Evolutionary conservation across 2,329 filamentous ascomycete genomes (phyloP), one percentile per base, ranked within the genome.

Genomic region (Amauroascus niger): DNA sequence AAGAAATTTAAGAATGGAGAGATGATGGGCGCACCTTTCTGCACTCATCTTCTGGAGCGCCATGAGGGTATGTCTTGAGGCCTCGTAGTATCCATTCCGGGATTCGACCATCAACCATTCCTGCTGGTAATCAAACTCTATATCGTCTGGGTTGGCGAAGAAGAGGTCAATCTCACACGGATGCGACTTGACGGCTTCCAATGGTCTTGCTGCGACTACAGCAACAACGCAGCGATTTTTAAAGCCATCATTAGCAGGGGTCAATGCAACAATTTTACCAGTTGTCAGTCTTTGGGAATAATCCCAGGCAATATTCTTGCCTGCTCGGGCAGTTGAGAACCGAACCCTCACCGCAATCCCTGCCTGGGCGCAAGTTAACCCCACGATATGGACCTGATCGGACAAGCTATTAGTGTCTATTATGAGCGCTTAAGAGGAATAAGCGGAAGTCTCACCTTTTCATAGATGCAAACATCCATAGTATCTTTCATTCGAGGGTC

Each of bases 31-130:
- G 59, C 58, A 74, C 68, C 70, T 69, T 68, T 86, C 82, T 57
- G 67, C 65, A 54, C 69, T 76, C 69, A 79, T 65, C 69, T 81
- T 74, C 71, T 95, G 88, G 1, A 95, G 69, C 0, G 86, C 84
- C 13, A 79, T 72, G 64, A 96, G 75, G 0, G 83, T 84, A 64
- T 95, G 81, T 0, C 87, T 78, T 35, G 80, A 76, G 0, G 86
- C 81, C 66, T 96, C 90, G 58, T 81, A 95, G 64, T 89, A 95
- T 0, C 86, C 83, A 0, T 69, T 68, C 2, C 83, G 78, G 1
- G 85, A 78, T 63, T 95, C 88, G 0, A 95, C 71, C 87, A 95
- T 95, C 9, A 90, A 68, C 66, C 83, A 83, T 60, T 86, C 81
- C 32, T 78, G 67, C 14, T 78, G 76, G 0, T 88, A 82, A 61